phyloP scores from a whole-genome alignment of 2,329 filamentous ascomycete species.

The Sporothrix brasiliensis region DNA sequence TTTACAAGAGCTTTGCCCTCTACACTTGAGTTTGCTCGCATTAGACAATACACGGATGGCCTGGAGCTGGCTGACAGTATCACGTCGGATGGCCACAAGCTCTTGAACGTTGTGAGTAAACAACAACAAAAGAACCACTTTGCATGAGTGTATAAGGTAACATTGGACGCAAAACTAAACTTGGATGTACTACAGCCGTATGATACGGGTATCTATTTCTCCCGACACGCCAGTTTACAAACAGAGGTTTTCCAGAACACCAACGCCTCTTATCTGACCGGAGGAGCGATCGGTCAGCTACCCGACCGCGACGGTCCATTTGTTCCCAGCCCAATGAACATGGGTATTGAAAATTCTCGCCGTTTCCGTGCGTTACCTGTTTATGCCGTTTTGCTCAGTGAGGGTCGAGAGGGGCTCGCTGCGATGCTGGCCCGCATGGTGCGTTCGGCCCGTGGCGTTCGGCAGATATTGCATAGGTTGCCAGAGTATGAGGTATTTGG shows the following conservation, averaged over 20 bases:
- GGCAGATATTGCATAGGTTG: conserved; percentile 63
- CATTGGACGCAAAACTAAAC: not conserved
- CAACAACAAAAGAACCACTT: not conserved
- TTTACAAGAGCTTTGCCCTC: conserved; percentile 69
- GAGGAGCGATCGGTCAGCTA: conserved; percentile 31
- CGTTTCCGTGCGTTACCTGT: conserved; percentile 89
- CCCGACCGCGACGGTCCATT: conserved; percentile 37
- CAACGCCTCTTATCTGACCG: conserved; percentile 75
- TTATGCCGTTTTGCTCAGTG: conserved; percentile 76
- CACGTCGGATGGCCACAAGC: conserved; percentile 82
- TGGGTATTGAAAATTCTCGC: conserved; percentile 87
- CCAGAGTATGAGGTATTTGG: conserved; percentile 70
- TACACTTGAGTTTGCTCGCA: conserved; percentile 57
- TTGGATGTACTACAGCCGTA: conserved; percentile 63
- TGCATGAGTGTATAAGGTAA: not conserved
- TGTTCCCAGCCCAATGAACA: conserved; percentile 81
- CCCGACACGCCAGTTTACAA: conserved; percentile 61
- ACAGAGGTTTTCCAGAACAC: conserved; percentile 75
- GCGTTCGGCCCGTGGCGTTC: conserved; percentile 67
- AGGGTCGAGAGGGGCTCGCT: conserved; percentile 70
- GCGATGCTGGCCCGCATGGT: conserved; percentile 74
- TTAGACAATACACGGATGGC: conserved; percentile 59
- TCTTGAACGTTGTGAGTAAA: conserved; percentile 77
- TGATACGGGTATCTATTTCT: conserved; percentile 89
- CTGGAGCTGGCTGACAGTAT: conserved; percentile 86